A percentile compares a stretch with the other conserved stretches of the same genome.
Conservation (phyloP, 805 yeast species). For the baker's yeast (Saccharomyces cerevisiae) region DNA sequence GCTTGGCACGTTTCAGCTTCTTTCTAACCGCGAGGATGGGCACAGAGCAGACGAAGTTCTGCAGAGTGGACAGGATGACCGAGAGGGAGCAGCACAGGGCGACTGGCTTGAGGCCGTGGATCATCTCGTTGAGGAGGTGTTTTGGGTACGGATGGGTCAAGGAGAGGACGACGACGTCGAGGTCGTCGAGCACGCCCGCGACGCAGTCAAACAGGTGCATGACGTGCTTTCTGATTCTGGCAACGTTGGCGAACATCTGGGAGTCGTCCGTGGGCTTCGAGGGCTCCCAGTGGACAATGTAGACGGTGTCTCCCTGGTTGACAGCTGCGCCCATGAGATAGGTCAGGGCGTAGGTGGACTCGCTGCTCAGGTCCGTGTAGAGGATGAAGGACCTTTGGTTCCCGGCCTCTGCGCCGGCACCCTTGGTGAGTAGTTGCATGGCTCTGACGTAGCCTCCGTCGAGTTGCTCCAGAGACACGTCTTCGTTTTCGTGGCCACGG, state of each 20-base stretch:
- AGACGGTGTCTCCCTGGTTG: conserved; percentile 73
- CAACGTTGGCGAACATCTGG: conserved; percentile 12
- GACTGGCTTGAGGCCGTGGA: conserved; percentile 30
- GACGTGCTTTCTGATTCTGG: conserved; percentile 12
- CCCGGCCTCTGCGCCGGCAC: conserved; percentile 12
- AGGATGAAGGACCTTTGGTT: conserved; percentile 49
- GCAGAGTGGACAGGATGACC: conserved; percentile 22
- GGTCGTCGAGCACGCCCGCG: conserved; percentile 18
- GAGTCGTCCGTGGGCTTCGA: conserved; percentile 3
- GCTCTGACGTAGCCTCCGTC: conserved; percentile 25
- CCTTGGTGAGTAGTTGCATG: conserved; percentile 13
- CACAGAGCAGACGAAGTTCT: conserved; percentile 28
- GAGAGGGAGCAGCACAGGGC: conserved; percentile 25
- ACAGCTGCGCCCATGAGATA: conserved; percentile 84
- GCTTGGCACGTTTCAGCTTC: conserved; percentile 25
- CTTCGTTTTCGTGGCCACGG: conserved; percentile 31
- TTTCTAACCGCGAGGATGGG: conserved; percentile 29
- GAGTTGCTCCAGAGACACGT: conserved; percentile 19
- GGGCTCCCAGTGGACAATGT: conserved; percentile 41
- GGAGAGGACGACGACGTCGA: conserved; percentile 29
- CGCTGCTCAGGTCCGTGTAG: conserved; percentile 77
- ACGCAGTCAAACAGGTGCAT: conserved; percentile 25
- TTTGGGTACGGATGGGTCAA: conserved; percentile 34
- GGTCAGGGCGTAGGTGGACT: conserved; percentile 73
- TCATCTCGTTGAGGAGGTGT: conserved; percentile 32